Percentiles rank a stretch among this genome's conserved stretches.
Evolutionary conservation across 2,329 filamentous ascomycete species (phyloP).

Genomic region (Calonectria fujianensis): DNA sequence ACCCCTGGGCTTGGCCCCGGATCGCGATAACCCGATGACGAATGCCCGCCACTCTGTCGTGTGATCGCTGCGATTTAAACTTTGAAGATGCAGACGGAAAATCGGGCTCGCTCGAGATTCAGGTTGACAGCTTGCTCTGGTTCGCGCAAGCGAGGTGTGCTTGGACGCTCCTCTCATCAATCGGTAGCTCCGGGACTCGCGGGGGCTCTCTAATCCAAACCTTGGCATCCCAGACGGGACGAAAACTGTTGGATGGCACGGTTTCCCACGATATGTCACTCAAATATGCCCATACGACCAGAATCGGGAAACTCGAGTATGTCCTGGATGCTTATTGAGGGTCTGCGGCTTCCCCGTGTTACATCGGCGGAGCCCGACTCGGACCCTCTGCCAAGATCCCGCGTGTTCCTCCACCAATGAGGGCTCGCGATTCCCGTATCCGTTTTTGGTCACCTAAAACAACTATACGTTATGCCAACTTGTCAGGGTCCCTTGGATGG

Average conservation of each 20-base stretch:
- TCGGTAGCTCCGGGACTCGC: not conserved
- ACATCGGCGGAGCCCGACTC: not conserved
- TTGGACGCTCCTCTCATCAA: conserved; percentile 5
- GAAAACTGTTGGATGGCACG: not conserved
- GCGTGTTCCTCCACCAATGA: conserved; percentile 24
- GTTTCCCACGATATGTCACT: not conserved
- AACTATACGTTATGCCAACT: conserved; percentile 12
- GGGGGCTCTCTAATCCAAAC: not conserved
- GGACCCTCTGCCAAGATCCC: conserved; percentile 15
- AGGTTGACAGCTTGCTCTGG: conserved; percentile 10
- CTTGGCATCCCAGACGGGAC: conserved; percentile 3
- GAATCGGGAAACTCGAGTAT: conserved; percentile 19
- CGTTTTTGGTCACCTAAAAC: conserved; percentile 20
- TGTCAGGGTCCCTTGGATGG: conserved; percentile 9
- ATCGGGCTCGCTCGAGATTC: conserved; percentile 20
- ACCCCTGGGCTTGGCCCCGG: not conserved
- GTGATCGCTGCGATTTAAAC: conserved; percentile 17
- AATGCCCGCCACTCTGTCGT: conserved; percentile 13
- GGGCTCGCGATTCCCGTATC: not conserved
- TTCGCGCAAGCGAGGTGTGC: conserved; percentile 1
- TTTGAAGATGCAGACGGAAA: conserved; percentile 3
- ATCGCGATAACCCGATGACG: conserved; percentile 19
- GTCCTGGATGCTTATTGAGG: not conserved
- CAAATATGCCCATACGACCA: not conserved
- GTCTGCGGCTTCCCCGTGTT: conserved; percentile 8